phyloP scores from a whole-genome alignment of 495 filamentous ascomycete species.

The Hypoxylon crocopeplum region DNA sequence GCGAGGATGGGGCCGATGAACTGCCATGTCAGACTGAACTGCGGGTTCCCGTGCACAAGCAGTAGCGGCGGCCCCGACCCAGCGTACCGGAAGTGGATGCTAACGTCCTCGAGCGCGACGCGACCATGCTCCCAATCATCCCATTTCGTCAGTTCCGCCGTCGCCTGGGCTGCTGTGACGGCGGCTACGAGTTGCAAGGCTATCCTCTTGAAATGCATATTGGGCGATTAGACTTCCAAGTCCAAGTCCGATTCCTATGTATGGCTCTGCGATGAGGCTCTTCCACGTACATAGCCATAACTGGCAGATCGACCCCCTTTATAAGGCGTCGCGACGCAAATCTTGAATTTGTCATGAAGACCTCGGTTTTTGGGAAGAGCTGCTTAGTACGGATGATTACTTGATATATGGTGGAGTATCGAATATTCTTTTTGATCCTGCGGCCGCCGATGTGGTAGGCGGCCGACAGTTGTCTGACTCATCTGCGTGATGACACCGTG shows the following conservation, averaged over 20 bases:
- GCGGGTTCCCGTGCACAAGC: constrained; percentile 49
- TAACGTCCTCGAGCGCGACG: constrained; percentile 45
- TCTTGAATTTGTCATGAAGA: neutral
- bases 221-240: neutral
- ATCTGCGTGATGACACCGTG: no score
- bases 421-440: neutral
- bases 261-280: constrained; percentile 1
- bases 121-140: constrained; percentile 47
- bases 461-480: no score
- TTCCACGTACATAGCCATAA: neutral
- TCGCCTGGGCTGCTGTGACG: neutral
- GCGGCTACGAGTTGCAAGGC: neutral
- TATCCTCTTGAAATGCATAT: constrained; percentile 8
- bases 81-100: constrained; percentile 51
- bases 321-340: neutral
- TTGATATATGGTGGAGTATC: neutral
- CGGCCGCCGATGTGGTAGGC: neutral
- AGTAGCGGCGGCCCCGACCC: constrained; percentile 48
- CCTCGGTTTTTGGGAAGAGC: neutral
- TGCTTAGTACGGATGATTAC: neutral
- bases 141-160: constrained; percentile 17
- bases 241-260: neutral
- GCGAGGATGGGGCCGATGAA: constrained; percentile 63
- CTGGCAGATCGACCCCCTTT: neutral
- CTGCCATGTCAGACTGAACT: constrained; percentile 57